These are phyloP conservation scores for Vitis hybrid DNA, from an alignment of 177 flowering plant species.

Conservation along the genomic window DNA sequence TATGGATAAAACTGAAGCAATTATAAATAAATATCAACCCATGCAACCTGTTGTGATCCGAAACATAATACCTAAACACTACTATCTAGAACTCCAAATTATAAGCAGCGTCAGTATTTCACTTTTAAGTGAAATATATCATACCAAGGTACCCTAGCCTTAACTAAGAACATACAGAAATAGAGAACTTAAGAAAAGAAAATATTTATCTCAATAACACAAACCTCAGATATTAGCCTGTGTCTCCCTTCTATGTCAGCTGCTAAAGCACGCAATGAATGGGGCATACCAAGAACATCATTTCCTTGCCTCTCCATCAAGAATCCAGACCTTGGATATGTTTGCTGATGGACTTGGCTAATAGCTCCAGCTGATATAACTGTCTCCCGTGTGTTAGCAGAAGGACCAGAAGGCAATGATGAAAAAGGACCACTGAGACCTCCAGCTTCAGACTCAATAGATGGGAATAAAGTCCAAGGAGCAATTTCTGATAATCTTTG, in stretches of 20 bases:
- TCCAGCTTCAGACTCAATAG: conserved; percentile 50
- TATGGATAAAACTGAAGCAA: too few relatives aligned
- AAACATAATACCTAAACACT: too few relatives aligned
- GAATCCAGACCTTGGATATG: conserved; percentile 28
- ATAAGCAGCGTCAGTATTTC: too few relatives aligned
- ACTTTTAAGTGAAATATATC: too few relatives aligned
- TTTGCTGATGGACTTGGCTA: conserved; percentile 26
- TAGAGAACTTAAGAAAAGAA: not conserved
- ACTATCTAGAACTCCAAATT: too few relatives aligned
- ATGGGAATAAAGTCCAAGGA: conserved; percentile 56
- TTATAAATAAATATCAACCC: too few relatives aligned
- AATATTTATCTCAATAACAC: not conserved
- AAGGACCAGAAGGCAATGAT: conserved; percentile 34
- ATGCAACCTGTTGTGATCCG: too few relatives aligned
- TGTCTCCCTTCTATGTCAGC: conserved; percentile 54
- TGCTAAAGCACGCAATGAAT: conserved; percentile 37
- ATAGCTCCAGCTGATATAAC: conserved; percentile 24
- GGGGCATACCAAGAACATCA: conserved; percentile 29
- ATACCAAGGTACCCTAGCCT: too few relatives aligned
- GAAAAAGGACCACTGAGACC: conserved; percentile 37
- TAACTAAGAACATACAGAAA: not conserved
- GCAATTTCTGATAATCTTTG: conserved; percentile 45
- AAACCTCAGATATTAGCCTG: conserved; percentile 54
- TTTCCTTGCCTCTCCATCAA: conserved; percentile 36
- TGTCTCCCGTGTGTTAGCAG: conserved; percentile 31